Percentiles rank a stretch among this genome's conserved stretches.
phyloP scores from a whole-genome alignment of 257 asterid species.

The Catharanthus roseus region DNA sequence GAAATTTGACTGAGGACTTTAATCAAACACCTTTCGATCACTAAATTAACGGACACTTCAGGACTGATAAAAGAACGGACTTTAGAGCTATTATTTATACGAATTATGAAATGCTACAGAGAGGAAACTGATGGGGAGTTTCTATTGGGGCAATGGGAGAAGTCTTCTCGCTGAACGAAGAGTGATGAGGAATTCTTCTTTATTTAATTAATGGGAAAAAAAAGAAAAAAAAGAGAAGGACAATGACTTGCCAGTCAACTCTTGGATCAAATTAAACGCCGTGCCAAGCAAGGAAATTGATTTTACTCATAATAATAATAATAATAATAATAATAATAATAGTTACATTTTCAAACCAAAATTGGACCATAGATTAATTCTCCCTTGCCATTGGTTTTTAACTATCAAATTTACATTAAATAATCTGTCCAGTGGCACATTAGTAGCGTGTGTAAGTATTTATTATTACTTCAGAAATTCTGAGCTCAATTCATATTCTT shows the following conservation, averaged over 20 bases:
- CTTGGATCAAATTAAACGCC: background rate
- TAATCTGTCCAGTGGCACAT: too few relatives aligned
- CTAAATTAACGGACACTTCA: background rate
- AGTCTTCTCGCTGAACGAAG: too few relatives aligned
- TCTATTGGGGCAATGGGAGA: background rate
- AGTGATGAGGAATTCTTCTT: too few relatives aligned
- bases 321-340: too few relatives aligned
- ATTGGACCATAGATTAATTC: background rate
- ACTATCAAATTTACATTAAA: too few relatives aligned
- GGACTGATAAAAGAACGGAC: background rate
- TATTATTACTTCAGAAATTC: too few relatives aligned
- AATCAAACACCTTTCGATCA: background rate
- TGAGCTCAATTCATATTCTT: too few relatives aligned
- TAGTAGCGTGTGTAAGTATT: too few relatives aligned
- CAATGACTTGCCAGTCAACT: background rate
- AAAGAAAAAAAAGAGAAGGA: background rate
- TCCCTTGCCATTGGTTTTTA: background rate
- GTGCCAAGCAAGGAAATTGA: background rate
- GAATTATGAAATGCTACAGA: background rate
- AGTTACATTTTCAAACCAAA: background rate
- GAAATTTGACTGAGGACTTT: slow-evolving; percentile 10
- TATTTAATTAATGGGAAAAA: too few relatives aligned
- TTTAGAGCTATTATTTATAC: background rate
- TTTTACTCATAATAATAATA: background rate
- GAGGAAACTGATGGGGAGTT: background rate